Conservation (phyloP, 2,329 filamentous ascomycete species). For the Aspergillus ochraceus region DNA sequence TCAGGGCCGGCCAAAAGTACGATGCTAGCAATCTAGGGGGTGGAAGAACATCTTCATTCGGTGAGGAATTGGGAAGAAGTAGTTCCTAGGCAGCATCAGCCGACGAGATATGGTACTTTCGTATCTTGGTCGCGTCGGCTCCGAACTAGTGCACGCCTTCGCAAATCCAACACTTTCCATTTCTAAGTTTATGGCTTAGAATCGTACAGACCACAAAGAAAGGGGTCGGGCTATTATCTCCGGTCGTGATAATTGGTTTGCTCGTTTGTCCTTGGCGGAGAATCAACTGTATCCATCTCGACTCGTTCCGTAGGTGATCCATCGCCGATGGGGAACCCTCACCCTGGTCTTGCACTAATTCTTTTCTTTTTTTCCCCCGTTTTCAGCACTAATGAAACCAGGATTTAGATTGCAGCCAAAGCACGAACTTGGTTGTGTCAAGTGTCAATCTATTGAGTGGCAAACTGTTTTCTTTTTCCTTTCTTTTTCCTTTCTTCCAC, state of each 20-base stretch:
- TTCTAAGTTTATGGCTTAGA: background rate
- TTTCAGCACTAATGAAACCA: background rate
- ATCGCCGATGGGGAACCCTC: background rate
- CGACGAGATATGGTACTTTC: background rate
- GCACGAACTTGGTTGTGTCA: background rate
- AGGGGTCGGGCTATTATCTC: constrained; percentile 1
- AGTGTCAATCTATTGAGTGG: background rate
- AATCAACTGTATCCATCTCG: background rate
- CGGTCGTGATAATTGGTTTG: constrained; percentile 1
- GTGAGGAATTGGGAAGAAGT: background rate
- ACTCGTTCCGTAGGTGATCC: background rate
- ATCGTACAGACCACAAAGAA: background rate
- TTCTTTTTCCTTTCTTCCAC: background rate
- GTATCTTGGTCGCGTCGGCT: background rate
- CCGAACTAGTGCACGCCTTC: background rate
- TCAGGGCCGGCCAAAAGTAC: constrained; percentile 9
- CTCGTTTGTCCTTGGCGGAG: background rate
- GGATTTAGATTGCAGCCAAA: background rate
- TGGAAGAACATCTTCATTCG: background rate
- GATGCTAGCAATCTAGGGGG: background rate
- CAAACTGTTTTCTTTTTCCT: background rate
- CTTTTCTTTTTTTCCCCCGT: background rate
- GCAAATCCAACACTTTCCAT: background rate
- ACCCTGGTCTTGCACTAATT: background rate
- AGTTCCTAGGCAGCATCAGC: background rate